Evolutionary conservation across 148 eudicot species (phyloP).

Genomic region (Polygonum maritimum): DNA sequence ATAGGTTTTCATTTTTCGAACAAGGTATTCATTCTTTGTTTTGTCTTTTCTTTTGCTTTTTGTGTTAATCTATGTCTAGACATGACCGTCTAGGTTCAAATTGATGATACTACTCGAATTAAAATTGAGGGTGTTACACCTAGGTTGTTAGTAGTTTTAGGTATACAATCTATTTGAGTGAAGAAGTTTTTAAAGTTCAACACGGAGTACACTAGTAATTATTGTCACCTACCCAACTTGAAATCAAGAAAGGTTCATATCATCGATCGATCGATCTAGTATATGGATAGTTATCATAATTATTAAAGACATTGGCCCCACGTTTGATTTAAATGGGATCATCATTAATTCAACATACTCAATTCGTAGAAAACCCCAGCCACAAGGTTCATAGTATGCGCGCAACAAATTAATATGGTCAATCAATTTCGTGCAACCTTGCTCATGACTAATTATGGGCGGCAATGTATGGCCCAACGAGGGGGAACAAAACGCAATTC

Average conservation of each 20-base stretch:
- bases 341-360: background rate
- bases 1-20: too few relatives aligned
- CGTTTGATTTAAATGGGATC: background rate
- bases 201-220: background rate
- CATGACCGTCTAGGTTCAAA: too few relatives aligned
- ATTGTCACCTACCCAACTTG: background rate
- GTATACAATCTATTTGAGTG: background rate
- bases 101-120: too few relatives aligned
- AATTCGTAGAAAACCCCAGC: constrained; percentile 6
- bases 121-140: too few relatives aligned
- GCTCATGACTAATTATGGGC: background rate
- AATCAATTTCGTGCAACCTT: background rate
- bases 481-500: constrained; percentile 1
- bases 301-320: background rate
- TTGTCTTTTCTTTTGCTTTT: too few relatives aligned
- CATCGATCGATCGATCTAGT: background rate
- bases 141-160: too few relatives aligned
- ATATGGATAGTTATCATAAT: background rate
- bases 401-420: background rate
- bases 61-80: too few relatives aligned
- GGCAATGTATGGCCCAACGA: background rate
- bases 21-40: too few relatives aligned
- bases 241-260: background rate
- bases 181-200: background rate
- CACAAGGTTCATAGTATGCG: background rate